phyloP scores from a whole-genome alignment of 1,139 yeast genomes.

The Candida anutae region DNA sequence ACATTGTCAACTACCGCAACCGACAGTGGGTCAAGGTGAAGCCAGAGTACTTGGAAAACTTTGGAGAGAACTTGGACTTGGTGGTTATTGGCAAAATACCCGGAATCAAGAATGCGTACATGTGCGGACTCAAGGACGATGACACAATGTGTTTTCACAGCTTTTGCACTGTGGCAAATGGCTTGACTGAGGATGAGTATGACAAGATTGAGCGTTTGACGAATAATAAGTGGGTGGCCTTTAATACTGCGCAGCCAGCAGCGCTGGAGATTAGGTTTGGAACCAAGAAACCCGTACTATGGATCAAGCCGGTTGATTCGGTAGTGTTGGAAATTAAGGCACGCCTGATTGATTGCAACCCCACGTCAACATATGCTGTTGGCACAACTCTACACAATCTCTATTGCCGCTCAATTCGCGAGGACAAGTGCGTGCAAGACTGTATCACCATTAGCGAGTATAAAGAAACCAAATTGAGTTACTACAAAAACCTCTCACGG shows the following conservation, averaged over 20 bases:
- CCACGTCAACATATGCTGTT: constrained; percentile 46
- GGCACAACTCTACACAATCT: constrained; percentile 72
- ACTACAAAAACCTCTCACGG: constrained; percentile 17
- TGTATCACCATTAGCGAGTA: constrained; percentile 56
- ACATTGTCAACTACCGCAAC: constrained; percentile 52
- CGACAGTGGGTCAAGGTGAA: constrained; percentile 78
- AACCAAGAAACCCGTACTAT: constrained; percentile 52
- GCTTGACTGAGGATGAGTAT: constrained; percentile 60
- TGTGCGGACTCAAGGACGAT: constrained; percentile 61
- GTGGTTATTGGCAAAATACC: constrained; percentile 71
- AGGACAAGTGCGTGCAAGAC: constrained; percentile 55
- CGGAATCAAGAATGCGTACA: constrained; percentile 65
- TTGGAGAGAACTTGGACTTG: constrained; percentile 81
- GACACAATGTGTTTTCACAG: constrained; percentile 34
- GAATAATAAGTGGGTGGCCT: constrained; percentile 52
- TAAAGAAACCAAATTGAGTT: constrained; percentile 22
- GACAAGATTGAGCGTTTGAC: constrained; percentile 52
- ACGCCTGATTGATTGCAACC: constrained; percentile 52
- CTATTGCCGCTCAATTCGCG: constrained; percentile 59
- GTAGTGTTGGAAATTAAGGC: constrained; percentile 83
- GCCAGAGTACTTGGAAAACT: constrained; percentile 82
- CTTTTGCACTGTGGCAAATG: constrained; percentile 80
- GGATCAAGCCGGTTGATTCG: constrained; percentile 77
- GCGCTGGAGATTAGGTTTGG: constrained; percentile 49
- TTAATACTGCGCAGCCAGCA: constrained; percentile 33